These are phyloP conservation scores for Mesotaenium endlicherianum DNA, from an alignment of 139 green algal species.

Conservation along the genomic window DNA sequence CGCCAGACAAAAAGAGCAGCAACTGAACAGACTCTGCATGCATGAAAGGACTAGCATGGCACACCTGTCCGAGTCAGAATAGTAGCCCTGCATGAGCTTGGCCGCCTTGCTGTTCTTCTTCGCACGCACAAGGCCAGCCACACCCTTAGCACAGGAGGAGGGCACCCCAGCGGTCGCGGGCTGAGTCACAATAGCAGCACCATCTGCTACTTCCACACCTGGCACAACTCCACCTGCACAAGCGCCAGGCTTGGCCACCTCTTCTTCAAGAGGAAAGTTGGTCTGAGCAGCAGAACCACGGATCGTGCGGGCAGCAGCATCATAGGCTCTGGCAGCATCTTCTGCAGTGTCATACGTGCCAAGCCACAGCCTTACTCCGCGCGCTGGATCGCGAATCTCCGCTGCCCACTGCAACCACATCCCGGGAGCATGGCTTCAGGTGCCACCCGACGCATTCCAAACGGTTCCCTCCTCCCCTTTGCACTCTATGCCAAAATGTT, in stretches of 20 bases:
- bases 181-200: no score
- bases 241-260: no score
- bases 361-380: conserved; percentile 80
- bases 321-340: conserved; percentile 89
- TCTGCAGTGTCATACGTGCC: conserved; percentile 95
- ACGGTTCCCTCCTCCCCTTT: no score
- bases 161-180: no score
- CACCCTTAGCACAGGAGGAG: no score
- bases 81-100: conserved; percentile 24
- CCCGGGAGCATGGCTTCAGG: no score
- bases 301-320: conserved; percentile 83
- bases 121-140: not conserved
- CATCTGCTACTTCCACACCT: not conserved
- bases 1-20: no score
- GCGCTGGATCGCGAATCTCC: conserved; percentile 92
- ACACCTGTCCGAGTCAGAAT: not conserved
- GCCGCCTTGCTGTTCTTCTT: conserved; percentile 25
- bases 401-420: conserved; percentile 94
- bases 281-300: conserved; percentile 75
- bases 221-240: not conserved
- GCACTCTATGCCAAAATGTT: no score
- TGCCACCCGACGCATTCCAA: no score
- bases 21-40: no score
- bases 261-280: conserved; percentile 85
- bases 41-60: no score